Conservation (phyloP, 371 early-diverging fungal species). For the Nematocida displodere region DNA sequence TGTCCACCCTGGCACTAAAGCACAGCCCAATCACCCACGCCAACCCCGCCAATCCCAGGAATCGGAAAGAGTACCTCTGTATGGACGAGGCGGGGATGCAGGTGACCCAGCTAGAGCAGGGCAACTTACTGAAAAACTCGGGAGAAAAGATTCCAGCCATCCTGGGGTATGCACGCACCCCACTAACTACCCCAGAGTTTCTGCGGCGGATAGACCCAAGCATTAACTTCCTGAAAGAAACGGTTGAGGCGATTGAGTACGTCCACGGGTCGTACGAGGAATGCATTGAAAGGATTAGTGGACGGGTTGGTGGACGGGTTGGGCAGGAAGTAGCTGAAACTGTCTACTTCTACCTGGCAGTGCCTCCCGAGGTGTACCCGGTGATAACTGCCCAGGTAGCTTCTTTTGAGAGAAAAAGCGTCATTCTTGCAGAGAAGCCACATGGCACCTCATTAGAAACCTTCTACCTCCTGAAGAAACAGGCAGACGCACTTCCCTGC, state of each 20-base stretch:
- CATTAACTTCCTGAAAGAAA: slow-evolving; percentile 67
- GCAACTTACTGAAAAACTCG: slow-evolving; percentile 33
- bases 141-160: slow-evolving; percentile 65
- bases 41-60: neutral
- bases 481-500: neutral
- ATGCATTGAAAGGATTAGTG: slow-evolving; percentile 66
- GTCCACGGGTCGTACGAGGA: slow-evolving; percentile 77
- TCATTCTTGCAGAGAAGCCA: slow-evolving; percentile 91
- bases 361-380: slow-evolving; percentile 87
- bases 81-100: slow-evolving; percentile 68
- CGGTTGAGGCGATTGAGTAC: slow-evolving; percentile 74
- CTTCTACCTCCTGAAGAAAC: slow-evolving; percentile 66
- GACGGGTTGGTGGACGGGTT: neutral
- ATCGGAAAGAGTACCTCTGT: neutral
- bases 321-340: slow-evolving; percentile 13
- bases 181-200: slow-evolving; percentile 72
- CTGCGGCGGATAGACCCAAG: slow-evolving; percentile 70
- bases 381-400: slow-evolving; percentile 71
- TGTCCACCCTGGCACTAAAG: slow-evolving; percentile 2
- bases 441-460: slow-evolving; percentile 84
- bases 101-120: slow-evolving; percentile 67
- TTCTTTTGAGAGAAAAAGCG: slow-evolving; percentile 62
- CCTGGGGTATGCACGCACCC: slow-evolving; percentile 86
- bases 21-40: slow-evolving; percentile 44
- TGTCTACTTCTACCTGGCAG: slow-evolving; percentile 83